phyloP scores from a whole-genome alignment of 1,139 yeast genomes.

The Blastobotrys malaysiensis region DNA sequence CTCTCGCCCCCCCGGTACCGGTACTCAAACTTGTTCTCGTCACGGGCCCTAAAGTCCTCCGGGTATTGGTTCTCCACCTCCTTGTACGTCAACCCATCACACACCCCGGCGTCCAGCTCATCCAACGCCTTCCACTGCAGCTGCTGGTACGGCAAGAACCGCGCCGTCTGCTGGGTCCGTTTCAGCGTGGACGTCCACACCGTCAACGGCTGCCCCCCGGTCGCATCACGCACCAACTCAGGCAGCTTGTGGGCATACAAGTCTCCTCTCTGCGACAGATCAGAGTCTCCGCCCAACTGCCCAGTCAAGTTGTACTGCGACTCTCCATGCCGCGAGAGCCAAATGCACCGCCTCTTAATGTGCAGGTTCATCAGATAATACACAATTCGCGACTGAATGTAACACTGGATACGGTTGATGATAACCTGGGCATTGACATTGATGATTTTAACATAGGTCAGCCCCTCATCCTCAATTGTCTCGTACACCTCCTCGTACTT shows the following conservation, averaged over 20 bases:
- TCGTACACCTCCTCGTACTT: conserved; percentile 72
- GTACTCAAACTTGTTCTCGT: conserved; percentile 91
- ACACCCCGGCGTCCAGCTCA: conserved; percentile 95
- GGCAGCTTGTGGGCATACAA: conserved; percentile 82
- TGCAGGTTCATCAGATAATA: conserved; percentile 94
- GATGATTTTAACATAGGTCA: conserved; percentile 80
- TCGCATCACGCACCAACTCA: conserved; percentile 63
- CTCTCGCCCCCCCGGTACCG: conserved; percentile 97
- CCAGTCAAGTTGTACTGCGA: conserved; percentile 88
- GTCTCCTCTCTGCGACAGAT: conserved; percentile 79
- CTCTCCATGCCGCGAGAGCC: conserved; percentile 95
- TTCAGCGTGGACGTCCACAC: conserved; percentile 95
- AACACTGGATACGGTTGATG: conserved; percentile 80
- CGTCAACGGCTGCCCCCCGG: conserved; percentile 73
- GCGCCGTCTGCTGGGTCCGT: conserved; percentile 91
- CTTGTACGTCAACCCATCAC: conserved; percentile 91
- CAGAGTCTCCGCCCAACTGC: conserved; percentile 93
- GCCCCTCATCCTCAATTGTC: conserved; percentile 54
- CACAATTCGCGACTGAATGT: conserved; percentile 86
- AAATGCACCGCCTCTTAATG: conserved; percentile 83
- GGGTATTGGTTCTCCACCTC: conserved; percentile 82
- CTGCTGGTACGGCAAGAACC: conserved; percentile 73
- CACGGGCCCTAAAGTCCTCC: conserved; percentile 92
- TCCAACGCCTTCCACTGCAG: conserved; percentile 95
- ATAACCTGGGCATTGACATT: conserved; percentile 85